Conservation (phyloP, 305 asterid species). For the Coffea humblotiana region DNA sequence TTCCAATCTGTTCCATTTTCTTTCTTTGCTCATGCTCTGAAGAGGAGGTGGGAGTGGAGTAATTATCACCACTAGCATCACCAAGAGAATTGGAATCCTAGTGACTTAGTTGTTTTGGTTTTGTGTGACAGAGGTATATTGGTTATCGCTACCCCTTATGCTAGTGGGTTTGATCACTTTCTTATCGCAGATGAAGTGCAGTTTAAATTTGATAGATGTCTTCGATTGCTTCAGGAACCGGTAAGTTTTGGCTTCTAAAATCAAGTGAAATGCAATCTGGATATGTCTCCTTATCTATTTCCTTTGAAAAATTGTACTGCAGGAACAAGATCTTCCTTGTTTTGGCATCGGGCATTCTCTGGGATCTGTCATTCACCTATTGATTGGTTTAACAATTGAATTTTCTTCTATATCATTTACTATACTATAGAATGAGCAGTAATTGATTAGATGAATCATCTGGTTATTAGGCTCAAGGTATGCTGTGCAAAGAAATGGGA, state of each 20-base stretch:
- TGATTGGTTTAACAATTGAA: conserved; percentile 60
- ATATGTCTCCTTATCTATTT: conserved; percentile 13
- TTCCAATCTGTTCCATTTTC: background rate
- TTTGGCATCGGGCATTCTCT: conserved; percentile 95
- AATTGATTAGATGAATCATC: conserved; percentile 29
- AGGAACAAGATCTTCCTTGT: conserved; percentile 80
- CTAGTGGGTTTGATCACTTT: conserved; percentile 97
- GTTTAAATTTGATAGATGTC: conserved; percentile 85
- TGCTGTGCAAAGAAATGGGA: conserved; percentile 89
- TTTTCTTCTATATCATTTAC: conserved; percentile 12
- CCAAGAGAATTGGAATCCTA: background rate
- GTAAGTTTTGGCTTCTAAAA: conserved; percentile 41
- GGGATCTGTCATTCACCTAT: conserved; percentile 93
- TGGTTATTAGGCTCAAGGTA: conserved; percentile 81
- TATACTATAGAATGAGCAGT: conserved; percentile 15
- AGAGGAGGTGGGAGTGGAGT: background rate
- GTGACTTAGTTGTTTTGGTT: background rate
- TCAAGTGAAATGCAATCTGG: background rate
- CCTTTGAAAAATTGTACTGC: conserved; percentile 19
- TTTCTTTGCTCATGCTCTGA: background rate
- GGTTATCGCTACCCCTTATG: conserved; percentile 92
- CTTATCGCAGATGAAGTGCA: conserved; percentile 95
- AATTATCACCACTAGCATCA: background rate
- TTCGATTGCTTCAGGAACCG: conserved; percentile 65
- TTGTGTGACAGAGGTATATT: conserved; percentile 64